A percentile compares a stretch with the other conserved stretches of the same genome.
Conservation (phyloP, 345 rosid species). For the Tarenaya hassleriana region DNA sequence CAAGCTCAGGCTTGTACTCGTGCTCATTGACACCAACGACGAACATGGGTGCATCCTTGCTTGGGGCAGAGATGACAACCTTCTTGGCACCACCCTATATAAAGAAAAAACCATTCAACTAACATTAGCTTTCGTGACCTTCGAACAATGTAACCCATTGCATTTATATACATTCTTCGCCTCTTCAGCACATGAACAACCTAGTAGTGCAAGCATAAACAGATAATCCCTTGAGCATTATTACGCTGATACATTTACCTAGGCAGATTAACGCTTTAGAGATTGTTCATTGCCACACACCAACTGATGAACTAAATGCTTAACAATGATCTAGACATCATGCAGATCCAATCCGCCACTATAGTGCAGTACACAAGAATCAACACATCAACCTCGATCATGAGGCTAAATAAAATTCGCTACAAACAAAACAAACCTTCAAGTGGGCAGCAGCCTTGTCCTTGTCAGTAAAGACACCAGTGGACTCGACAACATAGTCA, state of each 20-base stretch:
- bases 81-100: constrained; percentile 93
- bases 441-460: constrained; percentile 93
- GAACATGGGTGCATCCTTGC: constrained; percentile 97
- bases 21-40: constrained; percentile 90
- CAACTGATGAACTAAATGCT: too few relatives aligned
- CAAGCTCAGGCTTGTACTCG: constrained; percentile 69
- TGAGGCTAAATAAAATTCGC: neutral
- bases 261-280: too few relatives aligned
- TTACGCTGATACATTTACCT: too few relatives aligned
- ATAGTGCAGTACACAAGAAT: too few relatives aligned
- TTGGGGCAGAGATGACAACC: constrained; percentile 84
- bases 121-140: neutral
- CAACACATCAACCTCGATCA: too few relatives aligned
- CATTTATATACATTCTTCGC: too few relatives aligned
- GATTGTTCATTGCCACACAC: too few relatives aligned
- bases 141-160: neutral
- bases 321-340: too few relatives aligned
- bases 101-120: constrained; percentile 1
- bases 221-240: too few relatives aligned
- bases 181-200: too few relatives aligned
- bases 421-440: constrained; percentile 44
- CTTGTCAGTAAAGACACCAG: constrained; percentile 94
- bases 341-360: too few relatives aligned
- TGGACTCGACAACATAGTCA: constrained; percentile 75
- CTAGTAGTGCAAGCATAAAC: too few relatives aligned